Conservation (phyloP, 1,284 basidiomycete genomes). For the Fomitopsis palustris region DNA sequence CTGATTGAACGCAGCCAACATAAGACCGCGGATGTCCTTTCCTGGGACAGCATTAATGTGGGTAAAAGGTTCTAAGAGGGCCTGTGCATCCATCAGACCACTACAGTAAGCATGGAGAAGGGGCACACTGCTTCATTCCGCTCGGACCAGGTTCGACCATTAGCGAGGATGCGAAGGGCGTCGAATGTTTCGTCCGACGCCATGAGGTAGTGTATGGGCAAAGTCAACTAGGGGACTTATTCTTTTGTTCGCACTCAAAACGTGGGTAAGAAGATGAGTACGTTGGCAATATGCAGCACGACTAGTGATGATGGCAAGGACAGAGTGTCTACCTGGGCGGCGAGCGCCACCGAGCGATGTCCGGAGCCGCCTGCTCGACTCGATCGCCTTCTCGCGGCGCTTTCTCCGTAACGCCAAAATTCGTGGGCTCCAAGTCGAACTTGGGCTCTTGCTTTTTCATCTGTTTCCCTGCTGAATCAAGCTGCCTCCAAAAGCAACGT, state of each 20-base stretch:
- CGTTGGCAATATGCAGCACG: too few relatives aligned
- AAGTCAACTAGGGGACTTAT: too few relatives aligned
- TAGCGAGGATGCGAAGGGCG: constrained; percentile 14
- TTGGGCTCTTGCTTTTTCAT: not conserved
- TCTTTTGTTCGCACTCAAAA: too few relatives aligned
- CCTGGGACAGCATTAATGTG: constrained; percentile 88
- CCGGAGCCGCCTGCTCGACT: too few relatives aligned
- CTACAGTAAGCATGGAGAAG: not conserved
- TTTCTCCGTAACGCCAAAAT: too few relatives aligned
- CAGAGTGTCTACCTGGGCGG: too few relatives aligned
- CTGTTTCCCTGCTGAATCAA: not conserved
- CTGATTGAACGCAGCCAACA: constrained; percentile 92
- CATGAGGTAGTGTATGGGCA: too few relatives aligned
- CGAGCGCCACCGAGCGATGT: too few relatives aligned
- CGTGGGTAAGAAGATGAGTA: too few relatives aligned
- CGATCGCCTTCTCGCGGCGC: too few relatives aligned
- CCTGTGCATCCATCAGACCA: constrained; percentile 29
- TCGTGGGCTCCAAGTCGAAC: too few relatives aligned
- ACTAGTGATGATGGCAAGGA: too few relatives aligned
- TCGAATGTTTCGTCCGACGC: constrained; percentile 6
- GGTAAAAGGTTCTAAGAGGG: constrained; percentile 86
- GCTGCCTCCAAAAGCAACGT: constrained; percentile 9
- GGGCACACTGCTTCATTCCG: constrained; percentile 18
- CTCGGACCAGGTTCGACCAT: constrained; percentile 18
- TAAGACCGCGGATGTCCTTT: constrained; percentile 87